A percentile compares a stretch with the other conserved stretches of the same genome.
Evolutionary conservation across 306 rosid genomes (phyloP).

Genomic region (Acacia melanoxylon): DNA sequence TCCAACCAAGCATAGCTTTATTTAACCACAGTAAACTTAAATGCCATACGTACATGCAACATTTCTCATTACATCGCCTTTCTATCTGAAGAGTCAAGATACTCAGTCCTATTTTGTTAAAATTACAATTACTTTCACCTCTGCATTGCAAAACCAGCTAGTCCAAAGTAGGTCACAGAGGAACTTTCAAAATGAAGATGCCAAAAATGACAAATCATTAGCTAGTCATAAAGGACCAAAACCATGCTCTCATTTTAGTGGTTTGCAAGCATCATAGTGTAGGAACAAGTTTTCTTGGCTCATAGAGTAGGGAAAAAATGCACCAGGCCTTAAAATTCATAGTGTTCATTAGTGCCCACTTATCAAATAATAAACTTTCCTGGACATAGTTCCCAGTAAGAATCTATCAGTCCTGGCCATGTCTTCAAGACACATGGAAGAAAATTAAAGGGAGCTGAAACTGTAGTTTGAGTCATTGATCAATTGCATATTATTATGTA

Average conservation of each 20-base stretch:
- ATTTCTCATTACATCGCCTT: background rate
- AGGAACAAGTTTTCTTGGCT: background rate
- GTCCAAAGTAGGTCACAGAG: background rate
- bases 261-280: background rate
- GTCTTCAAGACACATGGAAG: background rate
- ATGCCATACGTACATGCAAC: background rate
- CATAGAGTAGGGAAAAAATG: background rate
- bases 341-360: background rate
- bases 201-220: background rate
- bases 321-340: background rate
- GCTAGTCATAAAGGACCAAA: background rate
- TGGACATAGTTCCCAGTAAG: background rate
- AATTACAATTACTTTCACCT: background rate
- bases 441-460: background rate
- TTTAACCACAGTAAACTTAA: background rate
- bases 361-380: background rate
- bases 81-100: background rate
- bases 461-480: background rate
- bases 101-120: background rate
- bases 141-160: background rate
- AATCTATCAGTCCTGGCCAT: background rate
- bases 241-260: background rate
- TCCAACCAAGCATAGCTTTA: background rate
- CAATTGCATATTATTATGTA: conserved; percentile 14
- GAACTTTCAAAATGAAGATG: background rate